Base-by-base conservation (phyloP, 2,329 filamentous ascomycete genomes). In the Teratosphaeria viscida region DNA sequence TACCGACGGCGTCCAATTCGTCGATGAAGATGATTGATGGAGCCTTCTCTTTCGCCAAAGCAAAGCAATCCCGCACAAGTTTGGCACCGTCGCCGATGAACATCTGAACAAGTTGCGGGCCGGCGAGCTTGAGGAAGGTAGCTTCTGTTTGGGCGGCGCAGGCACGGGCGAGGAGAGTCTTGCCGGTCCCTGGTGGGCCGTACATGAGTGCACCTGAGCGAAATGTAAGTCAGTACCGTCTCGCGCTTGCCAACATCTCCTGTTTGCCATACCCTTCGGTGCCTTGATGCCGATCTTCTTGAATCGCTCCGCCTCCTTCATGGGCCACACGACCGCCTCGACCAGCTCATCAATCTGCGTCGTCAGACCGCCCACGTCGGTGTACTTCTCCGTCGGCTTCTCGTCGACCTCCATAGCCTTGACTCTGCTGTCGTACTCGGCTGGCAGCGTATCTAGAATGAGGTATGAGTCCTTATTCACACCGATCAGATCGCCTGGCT, bases 391-490 rank as follows among this genome's bases (percentile, higher is more conserved):
- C 47, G 92, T 97, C 10, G 94, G 95, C 82, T 99, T 99, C 82
- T 99, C 95, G 71, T 99, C 94, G 7, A 99, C 94, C 79, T 99
- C 95, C 94, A 99, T 99, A 39, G 95, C 95, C 81, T 99, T 99
- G 66, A 99, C 94, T 75, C 94, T 86, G 78, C 92, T 97, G 73
- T 99, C 94, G 72, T 99, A 99, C 75, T 99, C 95, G 54, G 94
- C 94, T 1, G 94, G 94, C 66, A 99, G 81, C 27, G 94, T 99
- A 73, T 99, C 95, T 60, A 99, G 83, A 65, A 99, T 90, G 39
- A 99, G 85, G 74, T 99, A 99, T 60, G 92, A 97, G 71, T 99
- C 95, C 79, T 99, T 99, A 76, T 99, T 97, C 60, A 99, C 92
- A 76, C 94, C 94, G 63, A 99, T 99, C 55, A 99, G 82, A 72